phyloP scores from a whole-genome alignment of 2,329 filamentous ascomycete species.

The Cytospora piceicola region DNA sequence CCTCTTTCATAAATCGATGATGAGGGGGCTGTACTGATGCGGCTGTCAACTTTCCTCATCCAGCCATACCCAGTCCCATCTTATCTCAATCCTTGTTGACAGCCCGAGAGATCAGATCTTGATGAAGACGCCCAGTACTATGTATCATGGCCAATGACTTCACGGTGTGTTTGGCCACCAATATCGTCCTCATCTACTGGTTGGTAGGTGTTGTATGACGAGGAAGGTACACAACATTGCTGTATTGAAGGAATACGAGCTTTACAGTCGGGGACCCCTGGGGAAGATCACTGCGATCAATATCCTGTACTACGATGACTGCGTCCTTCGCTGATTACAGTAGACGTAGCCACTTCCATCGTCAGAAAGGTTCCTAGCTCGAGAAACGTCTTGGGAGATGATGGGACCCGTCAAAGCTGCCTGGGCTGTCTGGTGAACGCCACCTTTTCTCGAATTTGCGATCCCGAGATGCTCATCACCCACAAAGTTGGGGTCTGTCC shows the following conservation, averaged over 20 bases:
- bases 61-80: constrained; percentile 18
- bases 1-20: neutral
- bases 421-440: neutral
- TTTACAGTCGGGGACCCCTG: constrained; percentile 29
- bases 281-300: constrained; percentile 25
- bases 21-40: constrained; percentile 13
- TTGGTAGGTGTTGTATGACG: constrained; percentile 27
- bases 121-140: neutral
- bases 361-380: neutral
- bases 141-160: constrained; percentile 18
- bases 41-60: constrained; percentile 21
- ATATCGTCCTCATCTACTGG: neutral
- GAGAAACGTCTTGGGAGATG: neutral
- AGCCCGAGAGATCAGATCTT: constrained; percentile 16
- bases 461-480: constrained; percentile 1
- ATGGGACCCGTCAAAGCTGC: neutral
- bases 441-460: constrained; percentile 4
- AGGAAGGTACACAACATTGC: constrained; percentile 26
- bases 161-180: neutral
- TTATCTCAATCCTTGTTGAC: constrained; percentile 27
- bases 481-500: constrained; percentile 14
- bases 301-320: constrained; percentile 20
- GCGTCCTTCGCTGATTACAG: constrained; percentile 10
- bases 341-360: constrained; percentile 4
- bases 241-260: constrained; percentile 30